phyloP scores from a whole-genome alignment of 2,329 filamentous ascomycete species.

The Fusarium sp. region DNA sequence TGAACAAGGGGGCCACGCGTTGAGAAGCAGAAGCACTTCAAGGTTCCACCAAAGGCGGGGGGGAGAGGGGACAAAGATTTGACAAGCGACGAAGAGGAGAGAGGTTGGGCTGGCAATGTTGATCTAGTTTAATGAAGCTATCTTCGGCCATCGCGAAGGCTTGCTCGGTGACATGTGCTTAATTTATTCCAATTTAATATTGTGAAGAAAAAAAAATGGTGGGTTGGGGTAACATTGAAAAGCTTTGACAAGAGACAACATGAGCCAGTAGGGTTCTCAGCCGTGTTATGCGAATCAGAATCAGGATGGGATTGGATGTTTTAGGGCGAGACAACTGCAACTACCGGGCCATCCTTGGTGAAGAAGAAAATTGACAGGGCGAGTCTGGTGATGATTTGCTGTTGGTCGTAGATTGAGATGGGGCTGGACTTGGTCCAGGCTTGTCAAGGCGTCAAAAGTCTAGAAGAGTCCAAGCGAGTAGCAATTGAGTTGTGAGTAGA shows the following conservation, averaged over 20 bases:
- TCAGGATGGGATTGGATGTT: neutral
- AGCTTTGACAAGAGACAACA: neutral
- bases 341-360: neutral
- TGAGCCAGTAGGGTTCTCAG: neutral
- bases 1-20: slow-evolving; percentile 28
- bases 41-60: slow-evolving; percentile 19
- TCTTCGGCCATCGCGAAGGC: neutral
- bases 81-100: neutral
- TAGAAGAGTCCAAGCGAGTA: neutral
- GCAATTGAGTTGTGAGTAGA: neutral
- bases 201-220: neutral
- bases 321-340: slow-evolving; percentile 6
- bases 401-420: neutral
- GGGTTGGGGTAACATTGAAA: neutral
- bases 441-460: neutral
- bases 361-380: neutral
- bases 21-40: slow-evolving; percentile 6
- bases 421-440: neutral
- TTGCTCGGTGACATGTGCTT: neutral
- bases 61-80: slow-evolving; percentile 2
- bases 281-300: neutral
- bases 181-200: neutral
- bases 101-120: neutral
- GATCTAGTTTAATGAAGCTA: neutral
- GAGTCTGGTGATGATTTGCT: neutral